Base-by-base conservation (phyloP, 192 early-diverging fungal species). In the Nowakowskiella sp. region DNA sequence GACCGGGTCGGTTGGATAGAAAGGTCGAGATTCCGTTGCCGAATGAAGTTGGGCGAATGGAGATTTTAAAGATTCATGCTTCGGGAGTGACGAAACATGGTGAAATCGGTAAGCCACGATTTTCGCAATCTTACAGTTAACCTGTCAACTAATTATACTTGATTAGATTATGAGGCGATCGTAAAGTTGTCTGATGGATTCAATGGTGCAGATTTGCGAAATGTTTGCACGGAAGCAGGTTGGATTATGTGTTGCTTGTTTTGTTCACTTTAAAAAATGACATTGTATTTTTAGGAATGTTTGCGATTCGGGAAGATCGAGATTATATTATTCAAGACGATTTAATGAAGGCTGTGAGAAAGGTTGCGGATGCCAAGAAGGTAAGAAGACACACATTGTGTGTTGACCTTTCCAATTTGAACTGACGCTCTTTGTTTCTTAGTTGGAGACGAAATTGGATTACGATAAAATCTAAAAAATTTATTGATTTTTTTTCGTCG, bases 291-390 rank as follows among this genome's bases (percentile, higher is more conserved):
- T 29, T 7, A 82, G 80, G 92, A 47, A 97, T 99, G 96, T 97
- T 97, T 85, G 96, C 96, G 24, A 97, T 99, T 58, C 90, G 94
- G 28, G 94, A 96, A 51, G 94, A 97, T 53, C 85, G 96, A 39
- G 96, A 99, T 65, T 97, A 94, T 70, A 81, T 86, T 24, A 63
- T 93, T n/a, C 94, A 99, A 66, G 94, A 95, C 58, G 96, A 99
- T 61, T 99, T 97, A 69, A 97, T 97, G 96, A 99, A 99, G 76
- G 96, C 96, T 19, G 96, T 95, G 30, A 85, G 96, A 55, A 99
- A 99, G 77, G 93, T 99, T 27, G 85, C 80, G 3, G 94, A 97
- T 49, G 84, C 89, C 33, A 99, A 99, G 85, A 97, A 97, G 62
- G 71, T 92, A 31, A 88, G 90, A 62, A 84, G 84, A 39, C 13